Base-by-base conservation (phyloP, 768 basidiomycete genomes). In the Mycena maculata region DNA sequence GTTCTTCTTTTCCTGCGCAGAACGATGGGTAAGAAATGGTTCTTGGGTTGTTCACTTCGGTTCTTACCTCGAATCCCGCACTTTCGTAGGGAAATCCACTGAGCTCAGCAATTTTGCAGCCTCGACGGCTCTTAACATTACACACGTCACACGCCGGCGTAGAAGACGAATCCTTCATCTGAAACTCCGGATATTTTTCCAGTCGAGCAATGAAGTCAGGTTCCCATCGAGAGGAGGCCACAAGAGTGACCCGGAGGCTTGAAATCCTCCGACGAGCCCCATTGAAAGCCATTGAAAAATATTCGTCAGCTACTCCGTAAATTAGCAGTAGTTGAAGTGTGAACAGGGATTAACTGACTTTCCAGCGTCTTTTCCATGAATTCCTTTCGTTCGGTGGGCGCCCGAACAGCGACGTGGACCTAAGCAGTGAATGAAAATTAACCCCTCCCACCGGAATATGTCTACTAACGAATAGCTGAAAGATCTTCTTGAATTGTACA, bases 171-270 rank as follows among this genome's bases (percentile, higher is more conserved):
- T 87, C 81, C 59, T 95, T 76, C 27, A 92, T 74, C 20, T 85
- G 80, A 59, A 95, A 87, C 1, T 85, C 79, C 0, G 95, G 95
- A 76, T 89, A 90, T 53, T 70, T 86, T 73, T 92, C 87, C 16
- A 98, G 76, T 3, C 83, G 73, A 44, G 82, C 84, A 71, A 86
- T 93, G 80, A 92, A 94, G 13, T 85, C 82, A 2, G 89, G 83
- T 62, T 84, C 81, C 95, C 95, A 98, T 13, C 93, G 86, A 1
- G 93, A 93, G n/a, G 94, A 95, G 10, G 90, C 83, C 7, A 96
- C 92, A 16, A 93, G 78, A 2, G 92, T 91, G 74, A 94, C 92
- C 63, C 87, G 81, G 64, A 92, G 79, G 2, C 92, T 91, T 10
- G 78, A 80, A 28, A 96, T 75, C 74, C 93, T 93, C 50, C 93